Percentiles rank a stretch among this genome's conserved stretches.
Conservation (phyloP, 148 eudicot genomes). For the Simmondsia chinensis region DNA sequence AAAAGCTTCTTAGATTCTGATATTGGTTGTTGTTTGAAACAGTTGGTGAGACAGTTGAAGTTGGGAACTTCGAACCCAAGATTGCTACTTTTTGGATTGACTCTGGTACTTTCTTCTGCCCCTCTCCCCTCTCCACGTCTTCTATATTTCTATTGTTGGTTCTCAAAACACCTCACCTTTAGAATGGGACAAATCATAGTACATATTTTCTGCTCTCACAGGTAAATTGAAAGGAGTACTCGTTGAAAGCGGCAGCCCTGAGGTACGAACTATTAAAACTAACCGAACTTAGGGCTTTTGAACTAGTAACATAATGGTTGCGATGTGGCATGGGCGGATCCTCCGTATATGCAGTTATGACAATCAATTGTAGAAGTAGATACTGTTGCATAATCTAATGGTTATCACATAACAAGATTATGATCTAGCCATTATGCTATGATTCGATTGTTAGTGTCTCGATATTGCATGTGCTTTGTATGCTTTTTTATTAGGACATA, state of each 20-base stretch:
- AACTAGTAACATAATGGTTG: no score
- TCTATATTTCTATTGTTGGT: not conserved
- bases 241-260: conserved; percentile 94
- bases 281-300: no score
- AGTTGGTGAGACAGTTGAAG: conserved; percentile 92
- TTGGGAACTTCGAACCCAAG: conserved; percentile 95
- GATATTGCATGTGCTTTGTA: no score
- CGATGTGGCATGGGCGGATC: no score
- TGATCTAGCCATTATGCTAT: no score
- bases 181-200: not conserved
- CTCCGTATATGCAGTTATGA: no score
- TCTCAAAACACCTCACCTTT: not conserved
- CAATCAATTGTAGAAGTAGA: no score
- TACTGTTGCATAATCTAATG: no score
- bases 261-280: conserved; percentile 37
- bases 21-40: conserved; percentile 16
- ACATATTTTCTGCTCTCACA: conserved; percentile 14
- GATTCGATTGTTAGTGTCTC: no score
- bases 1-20: conserved; percentile 5
- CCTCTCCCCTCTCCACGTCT: not conserved
- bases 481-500: no score
- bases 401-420: no score
- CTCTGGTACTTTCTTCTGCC: conserved; percentile 38
- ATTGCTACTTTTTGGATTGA: conserved; percentile 97
- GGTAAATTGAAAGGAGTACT: conserved; percentile 91